phyloP scores from a whole-genome alignment of 2,329 filamentous ascomycete species.

The Apiospora saccharicola region DNA sequence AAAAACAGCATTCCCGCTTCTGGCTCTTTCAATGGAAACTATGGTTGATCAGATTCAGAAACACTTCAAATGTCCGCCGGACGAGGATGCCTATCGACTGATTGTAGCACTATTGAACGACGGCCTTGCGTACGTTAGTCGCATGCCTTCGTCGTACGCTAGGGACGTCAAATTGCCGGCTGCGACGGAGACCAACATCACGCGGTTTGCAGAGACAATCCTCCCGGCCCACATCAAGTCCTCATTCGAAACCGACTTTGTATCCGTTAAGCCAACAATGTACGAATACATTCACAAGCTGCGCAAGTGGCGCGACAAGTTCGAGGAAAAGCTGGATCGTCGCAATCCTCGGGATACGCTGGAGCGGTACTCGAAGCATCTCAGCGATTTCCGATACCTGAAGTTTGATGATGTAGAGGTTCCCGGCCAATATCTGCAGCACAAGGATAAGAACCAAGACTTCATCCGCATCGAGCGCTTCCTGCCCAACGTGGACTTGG shows the following conservation, averaged over 20 bases:
- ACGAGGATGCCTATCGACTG: slow-evolving; percentile 95
- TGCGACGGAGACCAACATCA: slow-evolving; percentile 95
- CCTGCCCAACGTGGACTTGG: slow-evolving; percentile 91
- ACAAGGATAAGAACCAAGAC: slow-evolving; percentile 99
- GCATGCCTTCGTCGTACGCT: slow-evolving; percentile 85
- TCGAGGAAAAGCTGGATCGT: slow-evolving; percentile 95
- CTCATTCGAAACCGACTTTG: slow-evolving; percentile 97
- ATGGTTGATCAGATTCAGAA: slow-evolving; percentile 99
- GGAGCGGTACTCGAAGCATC: slow-evolving; percentile 85
- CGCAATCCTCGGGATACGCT: slow-evolving; percentile 76
- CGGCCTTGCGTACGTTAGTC: slow-evolving; percentile 88
- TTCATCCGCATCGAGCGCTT: slow-evolving; percentile 98
- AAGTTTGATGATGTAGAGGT: slow-evolving; percentile 99
- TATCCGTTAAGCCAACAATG: slow-evolving; percentile 94
- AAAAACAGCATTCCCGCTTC: slow-evolving; percentile 94
- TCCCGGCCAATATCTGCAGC: slow-evolving; percentile 94
- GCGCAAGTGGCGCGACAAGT: slow-evolving; percentile 94
- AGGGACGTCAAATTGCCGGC: slow-evolving; percentile 89
- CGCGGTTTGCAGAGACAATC: slow-evolving; percentile 94
- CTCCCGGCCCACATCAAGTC: slow-evolving; percentile 93
- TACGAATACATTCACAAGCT: slow-evolving; percentile 98
- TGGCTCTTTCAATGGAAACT: slow-evolving; percentile 98
- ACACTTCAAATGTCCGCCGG: slow-evolving; percentile 98
- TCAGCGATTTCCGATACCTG: slow-evolving; percentile 96
- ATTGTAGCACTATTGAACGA: slow-evolving; percentile 99